These are phyloP conservation scores for Ceriops zippeliana DNA, from an alignment of 345 rosid genomes.

Conservation along the genomic window DNA sequence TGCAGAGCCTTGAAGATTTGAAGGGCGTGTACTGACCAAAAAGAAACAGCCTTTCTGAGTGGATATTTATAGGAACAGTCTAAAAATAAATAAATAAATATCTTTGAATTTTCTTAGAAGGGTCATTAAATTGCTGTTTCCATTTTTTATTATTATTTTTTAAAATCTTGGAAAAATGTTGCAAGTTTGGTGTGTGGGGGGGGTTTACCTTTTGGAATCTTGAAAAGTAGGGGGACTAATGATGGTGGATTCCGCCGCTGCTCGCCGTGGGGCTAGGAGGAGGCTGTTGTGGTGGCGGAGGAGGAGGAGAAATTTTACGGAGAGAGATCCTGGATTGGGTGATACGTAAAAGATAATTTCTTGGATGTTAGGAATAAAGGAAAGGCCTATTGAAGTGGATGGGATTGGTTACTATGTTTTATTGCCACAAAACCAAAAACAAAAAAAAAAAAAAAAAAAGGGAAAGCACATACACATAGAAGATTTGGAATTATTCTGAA, in stretches of 20 bases:
- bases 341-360: too few species aligned
- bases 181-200: background rate
- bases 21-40: background rate
- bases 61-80: background rate
- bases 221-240: conserved; percentile 1
- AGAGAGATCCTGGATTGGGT: too few species aligned
- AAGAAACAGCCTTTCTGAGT: background rate
- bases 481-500: too few species aligned
- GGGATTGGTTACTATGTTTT: too few species aligned
- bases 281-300: background rate
- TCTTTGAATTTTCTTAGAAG: background rate
- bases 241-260: background rate
- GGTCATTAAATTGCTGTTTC: background rate
- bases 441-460: too few species aligned
- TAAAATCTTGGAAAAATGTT: background rate
- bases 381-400: too few species aligned
- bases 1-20: background rate
- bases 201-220: background rate
- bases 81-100: too few species aligned
- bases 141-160: background rate
- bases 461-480: too few species aligned
- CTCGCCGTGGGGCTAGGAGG: background rate
- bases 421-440: too few species aligned
- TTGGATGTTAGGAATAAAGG: too few species aligned
- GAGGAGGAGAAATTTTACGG: too few species aligned